Percentiles rank a stretch among this genome's conserved stretches.
These are phyloP conservation scores for Nicotiana undulata DNA, from an alignment of 257 asterid species.

Conservation along the genomic window DNA sequence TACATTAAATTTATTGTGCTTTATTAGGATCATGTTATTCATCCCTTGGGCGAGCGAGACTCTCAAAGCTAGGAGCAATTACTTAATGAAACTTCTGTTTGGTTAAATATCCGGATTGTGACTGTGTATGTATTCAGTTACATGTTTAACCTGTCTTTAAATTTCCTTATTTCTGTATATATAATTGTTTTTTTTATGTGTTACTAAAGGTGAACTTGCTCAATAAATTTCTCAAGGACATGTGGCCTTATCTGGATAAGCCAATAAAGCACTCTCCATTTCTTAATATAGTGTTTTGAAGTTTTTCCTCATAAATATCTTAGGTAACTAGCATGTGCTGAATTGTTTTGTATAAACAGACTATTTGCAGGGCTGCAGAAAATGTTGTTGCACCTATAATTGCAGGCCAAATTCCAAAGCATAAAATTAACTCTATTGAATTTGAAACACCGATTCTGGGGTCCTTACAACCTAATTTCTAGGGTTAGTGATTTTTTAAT, in stretches of 20 bases:
- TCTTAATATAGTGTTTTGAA: background rate
- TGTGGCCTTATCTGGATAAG: conserved; percentile 98
- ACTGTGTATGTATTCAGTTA: conserved; percentile 58
- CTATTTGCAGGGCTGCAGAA: conserved; percentile 41
- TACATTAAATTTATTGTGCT: no score
- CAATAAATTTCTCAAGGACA: conserved; percentile 60
- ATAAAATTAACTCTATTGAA: conserved; percentile 37
- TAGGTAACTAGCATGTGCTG: background rate
- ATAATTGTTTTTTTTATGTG: conserved; percentile 1
- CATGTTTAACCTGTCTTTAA: conserved; percentile 2
- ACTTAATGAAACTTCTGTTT: conserved; percentile 76
- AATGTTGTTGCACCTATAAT: conserved; percentile 35
- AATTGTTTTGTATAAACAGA: conserved; percentile 16
- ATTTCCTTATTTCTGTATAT: background rate
- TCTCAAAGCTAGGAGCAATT: conserved; percentile 46
- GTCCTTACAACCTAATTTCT: conserved; percentile 36
- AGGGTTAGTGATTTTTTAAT: conserved; percentile 20
- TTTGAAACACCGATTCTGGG: conserved; percentile 38
- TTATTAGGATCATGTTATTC: conserved; percentile 68
- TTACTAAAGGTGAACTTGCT: conserved; percentile 72
- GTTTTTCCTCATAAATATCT: background rate
- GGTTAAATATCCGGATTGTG: conserved; percentile 91
- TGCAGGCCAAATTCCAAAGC: conserved; percentile 42
- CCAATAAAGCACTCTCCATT: conserved; percentile 20
- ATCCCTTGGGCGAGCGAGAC: conserved; percentile 79